These are phyloP conservation scores for Daedalea quercina DNA, from an alignment of 768 basidiomycete species.

Conservation along the genomic window DNA sequence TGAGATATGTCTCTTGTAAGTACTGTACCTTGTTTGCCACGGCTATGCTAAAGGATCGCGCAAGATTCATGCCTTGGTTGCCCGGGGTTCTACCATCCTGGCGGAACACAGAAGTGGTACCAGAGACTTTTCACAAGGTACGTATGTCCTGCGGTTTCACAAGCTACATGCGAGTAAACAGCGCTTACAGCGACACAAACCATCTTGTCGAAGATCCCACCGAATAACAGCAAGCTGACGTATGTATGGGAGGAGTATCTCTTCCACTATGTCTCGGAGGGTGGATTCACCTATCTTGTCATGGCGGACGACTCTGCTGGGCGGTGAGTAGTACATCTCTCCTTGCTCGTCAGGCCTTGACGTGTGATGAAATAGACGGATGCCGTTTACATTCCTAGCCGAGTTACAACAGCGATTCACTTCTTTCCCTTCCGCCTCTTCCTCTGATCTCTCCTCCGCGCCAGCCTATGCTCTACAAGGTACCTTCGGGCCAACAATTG, in stretches of 20 bases:
- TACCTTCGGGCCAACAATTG: conserved; percentile 61
- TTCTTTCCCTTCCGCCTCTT: conserved; percentile 57
- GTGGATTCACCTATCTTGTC: conserved; percentile 81
- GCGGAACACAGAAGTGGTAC: conserved; percentile 80
- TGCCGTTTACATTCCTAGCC: conserved; percentile 89
- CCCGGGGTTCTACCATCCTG: conserved; percentile 72
- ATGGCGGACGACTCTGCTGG: conserved; percentile 94
- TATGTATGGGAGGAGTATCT: conserved; percentile 93
- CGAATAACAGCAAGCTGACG: conserved; percentile 71
- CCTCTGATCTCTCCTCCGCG: conserved; percentile 34
- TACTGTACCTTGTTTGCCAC: not conserved
- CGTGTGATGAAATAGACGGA: conserved; percentile 43
- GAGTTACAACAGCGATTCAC: conserved; percentile 81
- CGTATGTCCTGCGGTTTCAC: conserved; percentile 7
- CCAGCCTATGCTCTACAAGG: conserved; percentile 67
- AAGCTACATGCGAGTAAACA: not conserved
- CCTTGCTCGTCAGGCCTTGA: not conserved
- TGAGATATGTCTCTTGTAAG: conserved; percentile 24
- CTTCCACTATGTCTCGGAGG: conserved; percentile 91
- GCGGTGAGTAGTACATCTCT: conserved; percentile 41
- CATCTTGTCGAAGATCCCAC: conserved; percentile 93
- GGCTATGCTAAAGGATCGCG: too few relatives aligned
- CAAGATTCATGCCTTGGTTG: conserved; percentile 83
- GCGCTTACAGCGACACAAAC: conserved; percentile 66
- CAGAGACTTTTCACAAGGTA: conserved; percentile 87